A percentile compares a stretch with the other conserved stretches of the same genome.
phyloP scores from a whole-genome alignment of 2,329 filamentous ascomycete species.

The Madurella mycetomatis region DNA sequence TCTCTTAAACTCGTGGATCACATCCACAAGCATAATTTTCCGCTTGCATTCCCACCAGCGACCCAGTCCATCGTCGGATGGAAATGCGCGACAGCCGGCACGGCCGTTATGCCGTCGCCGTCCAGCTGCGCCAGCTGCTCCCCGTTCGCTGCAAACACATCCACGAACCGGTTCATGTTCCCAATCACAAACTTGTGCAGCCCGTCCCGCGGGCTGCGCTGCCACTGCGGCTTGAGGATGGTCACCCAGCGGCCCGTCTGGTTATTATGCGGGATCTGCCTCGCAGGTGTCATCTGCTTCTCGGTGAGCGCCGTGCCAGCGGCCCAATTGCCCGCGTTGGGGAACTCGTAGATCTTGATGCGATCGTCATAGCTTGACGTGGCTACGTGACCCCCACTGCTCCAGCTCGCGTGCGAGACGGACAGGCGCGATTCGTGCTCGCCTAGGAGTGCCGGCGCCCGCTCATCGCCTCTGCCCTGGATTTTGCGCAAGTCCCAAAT shows the following conservation, averaged over 20 bases:
- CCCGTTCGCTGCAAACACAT: constrained; percentile 77
- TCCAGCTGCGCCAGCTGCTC: constrained; percentile 84
- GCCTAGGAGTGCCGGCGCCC: constrained; percentile 66
- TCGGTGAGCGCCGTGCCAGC: constrained; percentile 54
- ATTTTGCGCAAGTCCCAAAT: constrained; percentile 91
- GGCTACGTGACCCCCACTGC: constrained; percentile 75
- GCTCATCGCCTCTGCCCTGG: constrained; percentile 54
- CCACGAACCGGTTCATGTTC: constrained; percentile 97
- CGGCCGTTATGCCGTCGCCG: constrained; percentile 87
- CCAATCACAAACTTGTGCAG: constrained; percentile 87
- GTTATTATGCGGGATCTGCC: constrained; percentile 79
- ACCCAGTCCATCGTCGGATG: constrained; percentile 89
- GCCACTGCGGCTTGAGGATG: constrained; percentile 80
- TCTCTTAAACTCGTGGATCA: constrained; percentile 32
- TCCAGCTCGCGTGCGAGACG: constrained; percentile 91
- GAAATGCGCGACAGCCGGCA: constrained; percentile 87
- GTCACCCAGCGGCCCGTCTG: constrained; percentile 95
- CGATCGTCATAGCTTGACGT: constrained; percentile 95
- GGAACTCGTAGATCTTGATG: constrained; percentile 84
- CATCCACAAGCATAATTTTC: constrained; percentile 89
- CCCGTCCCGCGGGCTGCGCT: constrained; percentile 68
- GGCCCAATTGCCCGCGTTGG: constrained; percentile 55
- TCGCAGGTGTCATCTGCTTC: constrained; percentile 62
- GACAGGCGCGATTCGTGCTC: constrained; percentile 79
- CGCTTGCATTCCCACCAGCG: constrained; percentile 83